Percentiles rank a stretch among this genome's conserved stretches.
Evolutionary conservation across 2,329 filamentous ascomycete genomes (phyloP).

Genomic region (Phoma sp.): DNA sequence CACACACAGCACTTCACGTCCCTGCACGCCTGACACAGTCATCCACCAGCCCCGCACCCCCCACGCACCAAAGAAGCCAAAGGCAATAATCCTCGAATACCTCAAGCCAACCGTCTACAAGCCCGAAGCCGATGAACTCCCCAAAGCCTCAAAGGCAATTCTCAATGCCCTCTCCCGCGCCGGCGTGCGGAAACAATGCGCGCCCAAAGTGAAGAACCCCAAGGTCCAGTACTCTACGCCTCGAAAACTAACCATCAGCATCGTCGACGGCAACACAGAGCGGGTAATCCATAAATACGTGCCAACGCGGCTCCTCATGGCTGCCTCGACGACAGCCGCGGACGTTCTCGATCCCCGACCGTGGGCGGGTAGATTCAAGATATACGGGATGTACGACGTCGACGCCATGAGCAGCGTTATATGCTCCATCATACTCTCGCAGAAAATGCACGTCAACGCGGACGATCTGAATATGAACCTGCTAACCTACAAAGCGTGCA

Average conservation of each 20-base stretch:
- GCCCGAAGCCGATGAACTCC: not conserved
- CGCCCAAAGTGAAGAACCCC: not conserved
- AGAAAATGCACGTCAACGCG: not conserved
- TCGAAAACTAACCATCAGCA: not conserved
- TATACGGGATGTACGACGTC: not conserved
- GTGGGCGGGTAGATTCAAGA: not conserved
- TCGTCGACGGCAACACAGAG: conserved; percentile 3
- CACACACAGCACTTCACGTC: not conserved
- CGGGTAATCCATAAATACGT: not conserved
- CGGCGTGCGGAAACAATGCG: not conserved
- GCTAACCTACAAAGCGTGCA: conserved; percentile 4
- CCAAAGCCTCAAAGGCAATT: not conserved
- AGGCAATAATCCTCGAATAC: not conserved
- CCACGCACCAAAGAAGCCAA: not conserved
- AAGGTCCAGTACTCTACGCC: not conserved
- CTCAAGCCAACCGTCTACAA: not conserved
- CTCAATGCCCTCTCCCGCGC: not conserved
- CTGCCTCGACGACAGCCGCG: not conserved
- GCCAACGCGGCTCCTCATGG: not conserved
- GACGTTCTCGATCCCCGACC: not conserved
- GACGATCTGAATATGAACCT: not conserved
- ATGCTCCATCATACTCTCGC: not conserved
- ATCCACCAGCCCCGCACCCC: not conserved
- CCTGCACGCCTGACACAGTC: not conserved
- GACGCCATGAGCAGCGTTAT: not conserved